Evolutionary conservation across 106 monocot genomes (phyloP).

Genomic region (Narthecium ossifragum): DNA sequence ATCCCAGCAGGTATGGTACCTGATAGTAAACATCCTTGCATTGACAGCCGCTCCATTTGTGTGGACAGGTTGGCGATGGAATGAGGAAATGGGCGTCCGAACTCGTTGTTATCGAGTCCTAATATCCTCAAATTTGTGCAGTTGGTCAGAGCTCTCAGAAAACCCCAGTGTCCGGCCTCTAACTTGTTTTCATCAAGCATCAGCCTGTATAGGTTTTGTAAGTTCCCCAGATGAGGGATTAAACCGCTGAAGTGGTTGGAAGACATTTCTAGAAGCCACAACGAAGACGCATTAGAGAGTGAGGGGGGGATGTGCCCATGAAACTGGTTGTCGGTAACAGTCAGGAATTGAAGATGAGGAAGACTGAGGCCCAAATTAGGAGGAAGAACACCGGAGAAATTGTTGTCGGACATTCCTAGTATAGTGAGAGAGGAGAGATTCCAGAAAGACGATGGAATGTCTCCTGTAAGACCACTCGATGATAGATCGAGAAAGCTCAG

Average conservation of each 20-base stretch:
- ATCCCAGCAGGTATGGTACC: constrained; percentile 7
- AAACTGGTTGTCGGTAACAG: constrained; percentile 1
- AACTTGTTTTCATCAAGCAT: neutral
- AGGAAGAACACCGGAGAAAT: constrained; percentile 2
- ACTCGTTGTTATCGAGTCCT: neutral
- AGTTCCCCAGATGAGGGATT: constrained; percentile 5
- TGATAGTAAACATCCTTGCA: neutral
- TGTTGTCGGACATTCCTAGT: neutral
- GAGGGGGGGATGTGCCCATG: constrained; percentile 6
- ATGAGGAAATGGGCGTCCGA: constrained; percentile 1
- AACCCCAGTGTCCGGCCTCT: constrained; percentile 6
- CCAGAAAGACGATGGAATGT: neutral
- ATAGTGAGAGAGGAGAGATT: constrained; percentile 2
- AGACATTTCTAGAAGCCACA: neutral
- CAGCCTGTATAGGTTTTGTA: neutral
- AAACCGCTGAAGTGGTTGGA: constrained; percentile 1
- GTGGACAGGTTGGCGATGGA: constrained; percentile 6
- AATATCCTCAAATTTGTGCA: neutral
- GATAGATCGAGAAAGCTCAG: neutral
- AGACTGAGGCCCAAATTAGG: constrained; percentile 3
- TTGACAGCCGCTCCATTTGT: neutral
- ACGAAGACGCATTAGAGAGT: neutral
- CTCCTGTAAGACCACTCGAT: neutral
- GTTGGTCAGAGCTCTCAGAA: constrained; percentile 3
- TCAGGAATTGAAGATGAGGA: neutral